phyloP scores from a whole-genome alignment of 192 early-diverging fungal species.

The Physocladia obscura region DNA sequence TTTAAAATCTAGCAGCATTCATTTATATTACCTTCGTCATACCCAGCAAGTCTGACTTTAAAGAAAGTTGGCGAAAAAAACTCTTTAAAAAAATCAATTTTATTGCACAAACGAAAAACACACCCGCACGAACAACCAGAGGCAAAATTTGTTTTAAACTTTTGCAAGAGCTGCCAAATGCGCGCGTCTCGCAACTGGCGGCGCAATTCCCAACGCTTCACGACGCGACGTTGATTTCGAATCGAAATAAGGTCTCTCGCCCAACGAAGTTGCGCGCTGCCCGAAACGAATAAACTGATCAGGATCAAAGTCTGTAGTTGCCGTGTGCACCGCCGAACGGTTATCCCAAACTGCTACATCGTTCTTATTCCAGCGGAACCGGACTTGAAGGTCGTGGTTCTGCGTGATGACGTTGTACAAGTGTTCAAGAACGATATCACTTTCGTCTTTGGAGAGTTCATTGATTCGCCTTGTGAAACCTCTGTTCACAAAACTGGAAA shows the following conservation, averaged over 20 bases:
- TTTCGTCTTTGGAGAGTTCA: slow-evolving; percentile 41
- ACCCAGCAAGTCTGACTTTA: too few species aligned
- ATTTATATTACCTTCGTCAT: too few species aligned
- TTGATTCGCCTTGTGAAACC: slow-evolving; percentile 40
- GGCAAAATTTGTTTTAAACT: too few species aligned
- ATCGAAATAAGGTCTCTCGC: slow-evolving; percentile 47
- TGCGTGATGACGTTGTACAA: slow-evolving; percentile 32
- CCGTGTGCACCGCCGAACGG: slow-evolving; percentile 39
- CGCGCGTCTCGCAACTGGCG: slow-evolving; percentile 2
- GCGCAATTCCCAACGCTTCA: slow-evolving; percentile 24
- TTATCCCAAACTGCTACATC: slow-evolving; percentile 54
- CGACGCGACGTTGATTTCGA: background rate
- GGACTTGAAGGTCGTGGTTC: slow-evolving; percentile 48
- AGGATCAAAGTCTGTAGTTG: slow-evolving; percentile 41
- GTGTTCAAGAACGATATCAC: slow-evolving; percentile 38
- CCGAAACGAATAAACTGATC: slow-evolving; percentile 31
- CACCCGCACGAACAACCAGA: too few species aligned
- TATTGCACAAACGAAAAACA: too few species aligned
- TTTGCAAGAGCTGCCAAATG: too few species aligned
- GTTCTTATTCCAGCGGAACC: slow-evolving; percentile 45
- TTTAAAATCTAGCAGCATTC: too few species aligned
- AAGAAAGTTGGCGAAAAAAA: too few species aligned
- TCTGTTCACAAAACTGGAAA: slow-evolving; percentile 25
- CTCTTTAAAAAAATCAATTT: too few species aligned
- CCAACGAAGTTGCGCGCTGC: slow-evolving; percentile 38